These are phyloP conservation scores for Kwoniella shandongensis DNA, from an alignment of 768 basidiomycete genomes.

Conservation along the genomic window DNA sequence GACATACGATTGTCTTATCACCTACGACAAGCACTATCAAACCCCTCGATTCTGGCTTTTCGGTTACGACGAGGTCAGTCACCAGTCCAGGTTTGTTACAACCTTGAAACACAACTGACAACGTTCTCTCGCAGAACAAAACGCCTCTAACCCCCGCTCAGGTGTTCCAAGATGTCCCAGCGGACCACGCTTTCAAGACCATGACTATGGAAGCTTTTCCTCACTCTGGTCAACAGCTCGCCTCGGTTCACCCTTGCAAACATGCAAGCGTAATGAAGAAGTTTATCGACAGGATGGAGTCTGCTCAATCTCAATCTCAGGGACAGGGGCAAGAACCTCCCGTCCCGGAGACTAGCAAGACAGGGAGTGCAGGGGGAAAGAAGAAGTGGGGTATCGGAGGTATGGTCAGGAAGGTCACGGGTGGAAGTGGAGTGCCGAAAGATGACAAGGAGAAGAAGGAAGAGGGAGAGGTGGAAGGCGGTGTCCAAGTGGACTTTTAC, in stretches of 20 bases:
- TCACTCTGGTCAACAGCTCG: slow-evolving; percentile 75
- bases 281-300: slow-evolving; percentile 96
- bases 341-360: slow-evolving; percentile 41
- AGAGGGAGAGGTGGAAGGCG: slow-evolving; percentile 60
- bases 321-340: slow-evolving; percentile 64
- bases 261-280: slow-evolving; percentile 99
- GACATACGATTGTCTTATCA: slow-evolving; percentile 99
- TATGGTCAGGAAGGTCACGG: slow-evolving; percentile 69
- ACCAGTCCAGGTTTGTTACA: too few relatives aligned
- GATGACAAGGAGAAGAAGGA: slow-evolving; percentile 50
- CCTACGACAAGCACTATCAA: slow-evolving; percentile 99
- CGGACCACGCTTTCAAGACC: slow-evolving; percentile 96
- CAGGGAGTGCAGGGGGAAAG: slow-evolving; percentile 56
- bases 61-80: slow-evolving; percentile 87
- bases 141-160: slow-evolving; percentile 81
- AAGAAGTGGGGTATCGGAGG: slow-evolving; percentile 72
- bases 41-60: slow-evolving; percentile 96
- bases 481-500: slow-evolving; percentile 96
- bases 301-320: slow-evolving; percentile 64
- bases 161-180: slow-evolving; percentile 95
- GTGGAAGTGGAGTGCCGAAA: slow-evolving; percentile 49
- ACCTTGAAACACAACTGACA: too few relatives aligned
- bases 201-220: slow-evolving; percentile 98
- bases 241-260: slow-evolving; percentile 97
- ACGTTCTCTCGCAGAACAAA: slow-evolving; percentile 64